These are phyloP conservation scores for Hippophae rhamnoides DNA, from an alignment of 306 rosid genomes.

Conservation along the genomic window DNA sequence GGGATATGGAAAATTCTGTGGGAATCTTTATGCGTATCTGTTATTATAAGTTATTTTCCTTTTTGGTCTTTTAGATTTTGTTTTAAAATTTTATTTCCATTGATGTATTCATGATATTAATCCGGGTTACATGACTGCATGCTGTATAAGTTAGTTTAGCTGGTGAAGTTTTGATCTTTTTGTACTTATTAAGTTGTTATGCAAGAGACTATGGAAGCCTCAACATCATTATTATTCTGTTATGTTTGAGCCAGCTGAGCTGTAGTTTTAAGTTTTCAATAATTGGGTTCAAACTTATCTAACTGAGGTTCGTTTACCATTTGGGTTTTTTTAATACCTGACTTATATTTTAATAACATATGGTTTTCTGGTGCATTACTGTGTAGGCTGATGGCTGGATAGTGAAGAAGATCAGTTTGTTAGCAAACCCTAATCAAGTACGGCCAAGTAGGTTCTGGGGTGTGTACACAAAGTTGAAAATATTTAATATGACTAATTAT, in stretches of 20 bases:
- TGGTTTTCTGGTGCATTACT: slow-evolving; percentile 15
- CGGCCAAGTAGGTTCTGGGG: slow-evolving; percentile 97
- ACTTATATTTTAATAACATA: not conserved
- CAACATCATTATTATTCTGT: not conserved
- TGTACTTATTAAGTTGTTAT: not conserved
- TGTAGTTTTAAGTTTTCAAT: not conserved
- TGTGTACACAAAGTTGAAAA: slow-evolving; percentile 88
- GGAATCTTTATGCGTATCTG: too few relatives aligned
- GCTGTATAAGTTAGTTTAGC: too few relatives aligned
- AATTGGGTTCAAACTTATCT: not conserved
- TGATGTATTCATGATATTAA: too few relatives aligned
- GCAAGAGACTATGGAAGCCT: not conserved
- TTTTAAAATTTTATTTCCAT: too few relatives aligned
- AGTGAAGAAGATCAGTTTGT: slow-evolving; percentile 75
- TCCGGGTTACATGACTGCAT: too few relatives aligned
- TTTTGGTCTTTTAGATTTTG: too few relatives aligned
- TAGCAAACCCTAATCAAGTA: slow-evolving; percentile 90
- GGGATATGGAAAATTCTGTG: too few relatives aligned
- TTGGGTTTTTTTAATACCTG: not conserved
- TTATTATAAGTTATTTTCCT: too few relatives aligned
- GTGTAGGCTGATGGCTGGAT: slow-evolving; percentile 96
- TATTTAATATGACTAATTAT: slow-evolving; percentile 91
- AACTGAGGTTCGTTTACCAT: not conserved
- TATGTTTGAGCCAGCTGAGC: not conserved
- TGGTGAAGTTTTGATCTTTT: too few relatives aligned